Evolutionary conservation across 495 filamentous ascomycete species (phyloP), one percentile per base, ranked within the genome.

Genomic region (Patellaria atrata): DNA sequence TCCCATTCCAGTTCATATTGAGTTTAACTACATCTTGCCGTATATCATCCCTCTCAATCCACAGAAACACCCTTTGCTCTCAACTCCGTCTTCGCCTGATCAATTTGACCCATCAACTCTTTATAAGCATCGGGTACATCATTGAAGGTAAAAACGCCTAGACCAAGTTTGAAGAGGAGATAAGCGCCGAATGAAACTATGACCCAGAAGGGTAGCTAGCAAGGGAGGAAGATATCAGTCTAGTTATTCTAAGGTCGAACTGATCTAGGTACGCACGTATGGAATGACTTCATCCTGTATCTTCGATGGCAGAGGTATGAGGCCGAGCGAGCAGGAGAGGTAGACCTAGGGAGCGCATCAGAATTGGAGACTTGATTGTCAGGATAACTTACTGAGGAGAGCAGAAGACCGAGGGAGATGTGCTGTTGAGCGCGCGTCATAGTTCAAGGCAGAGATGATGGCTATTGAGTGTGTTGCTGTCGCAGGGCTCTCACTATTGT

Each of bases 391-490:
- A 96, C 87, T 16, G 87, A 94, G 55, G 79, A 81, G 53, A 87
- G 65, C 38, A 94, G 73, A 47, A 94, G 73, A 45, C 72, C 73
- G 40, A 91, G 63, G 26, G 84, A 92, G 54, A 94, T 72, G 43
- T 79, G 84, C 57, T 97, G 86, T 53, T 86, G 81, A 15, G 89
- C 89, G 58, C 83, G 82, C 43, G 89, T 93, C 89, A 94, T 97
- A n/a, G n/a, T n/a, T n/a, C n/a, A n/a, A n/a, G n/a, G n/a, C n/a
- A n/a, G n/a, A n/a, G n/a, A n/a, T n/a, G n/a, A n/a, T n/a, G n/a
- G n/a, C n/a, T n/a, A n/a, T n/a, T n/a, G n/a, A n/a, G n/a, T n/a
- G n/a, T n/a, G n/a, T n/a, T n/a, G n/a, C n/a, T n/a, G n/a, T n/a
- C n/a, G n/a, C n/a, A n/a, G n/a, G n/a, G n/a, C n/a, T n/a, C n/a